Evolutionary conservation across 2,329 filamentous ascomycete species (phyloP), one percentile per base, ranked within the genome.

Genomic region (Didymella lethalis): DNA sequence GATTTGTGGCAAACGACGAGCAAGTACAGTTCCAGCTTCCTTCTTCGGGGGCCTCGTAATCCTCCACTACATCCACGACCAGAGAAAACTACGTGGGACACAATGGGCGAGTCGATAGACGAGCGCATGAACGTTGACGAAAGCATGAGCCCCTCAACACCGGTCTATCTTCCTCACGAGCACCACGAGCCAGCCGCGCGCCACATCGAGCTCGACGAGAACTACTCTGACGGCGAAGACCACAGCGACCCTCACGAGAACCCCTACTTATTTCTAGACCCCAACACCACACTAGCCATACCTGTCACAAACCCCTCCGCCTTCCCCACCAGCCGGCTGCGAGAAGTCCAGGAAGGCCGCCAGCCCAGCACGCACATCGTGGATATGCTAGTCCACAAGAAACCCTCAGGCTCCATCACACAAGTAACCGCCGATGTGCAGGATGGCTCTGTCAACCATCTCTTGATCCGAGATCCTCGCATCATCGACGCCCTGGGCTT

Each of bases 341-440:
- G 66, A 25, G 60, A 61, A 38, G 38, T 67, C 7, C 63, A 64
- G 48, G 53, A 62, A 8, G 47, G 63, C 7, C 54, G 57, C 29
- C 63, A 64, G 8, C 63, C 54, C 7, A 58, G 29, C 8, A 59
- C 63, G 0, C 48, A 18, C 16, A 59, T 69, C 12, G 3, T 34
- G 8, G 54, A 38, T 12, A 61, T 67, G 52, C 57, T 48, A 40
- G 14, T 48, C 3, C 61, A 67, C 10, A 48, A 51, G 18, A 47
- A 57, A 16, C 14, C 29, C 0, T 25, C 51, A 2, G 46, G 51
- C 1, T n/a, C 53, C 1, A 44, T 64, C 6, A 57, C 25, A 4
- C 58, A 61, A 41, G 65, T 66, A 10, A 63, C 55, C 16, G 60
- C 57, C 7, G 61, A 66, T 25, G 25, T 67, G 8, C 51, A 62